phyloP scores from a whole-genome alignment of 371 early-diverging fungal species.

The Phascolomyces articulosus region DNA sequence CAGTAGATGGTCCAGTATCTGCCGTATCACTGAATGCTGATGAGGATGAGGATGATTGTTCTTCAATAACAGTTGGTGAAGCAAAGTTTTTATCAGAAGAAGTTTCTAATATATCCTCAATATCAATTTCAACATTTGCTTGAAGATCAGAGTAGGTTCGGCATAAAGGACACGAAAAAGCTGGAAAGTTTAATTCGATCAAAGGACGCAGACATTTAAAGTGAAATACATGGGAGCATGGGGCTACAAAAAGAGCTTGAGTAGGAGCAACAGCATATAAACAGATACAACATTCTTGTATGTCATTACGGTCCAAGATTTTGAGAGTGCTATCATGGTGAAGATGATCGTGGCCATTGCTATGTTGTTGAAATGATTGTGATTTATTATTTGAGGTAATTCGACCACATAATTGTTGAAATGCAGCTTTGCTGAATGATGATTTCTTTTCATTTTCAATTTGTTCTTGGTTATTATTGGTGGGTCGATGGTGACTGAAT shows the following conservation, averaged over 20 bases:
- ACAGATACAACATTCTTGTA: slow-evolving; percentile 96
- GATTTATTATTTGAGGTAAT: background rate
- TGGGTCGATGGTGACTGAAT: slow-evolving; percentile 25
- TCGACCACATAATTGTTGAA: background rate
- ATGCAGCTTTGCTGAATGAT: background rate
- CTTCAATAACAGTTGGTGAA: slow-evolving; percentile 10
- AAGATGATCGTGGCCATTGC: background rate
- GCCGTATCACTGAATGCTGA: background rate
- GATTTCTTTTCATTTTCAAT: too few species aligned
- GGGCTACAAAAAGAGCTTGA: slow-evolving; percentile 95
- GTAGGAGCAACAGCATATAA: slow-evolving; percentile 88
- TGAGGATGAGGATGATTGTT: background rate
- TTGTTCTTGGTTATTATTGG: background rate
- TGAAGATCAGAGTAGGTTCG: slow-evolving; percentile 93
- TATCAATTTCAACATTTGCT: slow-evolving; percentile 75
- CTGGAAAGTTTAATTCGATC: slow-evolving; percentile 64
- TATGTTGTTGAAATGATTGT: too few species aligned
- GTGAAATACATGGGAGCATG: slow-evolving; percentile 96
- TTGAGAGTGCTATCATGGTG: background rate
- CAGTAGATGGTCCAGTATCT: background rate
- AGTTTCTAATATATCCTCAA: slow-evolving; percentile 47
- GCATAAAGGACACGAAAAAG: slow-evolving; percentile 94
- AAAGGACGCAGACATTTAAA: slow-evolving; percentile 87
- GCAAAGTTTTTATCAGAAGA: too few species aligned
- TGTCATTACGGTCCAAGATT: slow-evolving; percentile 2